A percentile compares a stretch with the other conserved stretches of the same genome.
phyloP scores from a whole-genome alignment of 2,329 filamentous ascomycete species.

The Diaporthe ampelina region DNA sequence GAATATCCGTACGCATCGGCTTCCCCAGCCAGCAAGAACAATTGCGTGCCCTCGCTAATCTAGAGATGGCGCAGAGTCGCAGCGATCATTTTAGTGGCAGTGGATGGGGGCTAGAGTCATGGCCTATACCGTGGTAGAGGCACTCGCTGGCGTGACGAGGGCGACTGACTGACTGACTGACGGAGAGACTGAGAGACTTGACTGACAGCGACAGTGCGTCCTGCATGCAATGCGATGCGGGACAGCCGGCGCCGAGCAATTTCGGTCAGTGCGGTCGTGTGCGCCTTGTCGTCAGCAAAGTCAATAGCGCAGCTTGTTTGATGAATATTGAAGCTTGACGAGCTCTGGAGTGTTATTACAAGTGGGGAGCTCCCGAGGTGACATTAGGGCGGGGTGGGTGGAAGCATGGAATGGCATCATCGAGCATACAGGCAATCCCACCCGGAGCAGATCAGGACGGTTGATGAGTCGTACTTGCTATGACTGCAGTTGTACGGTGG shows the following conservation, averaged over 20 bases:
- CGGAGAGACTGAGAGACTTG: background rate
- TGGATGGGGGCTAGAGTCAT: constrained; percentile 1
- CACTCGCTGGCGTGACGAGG: background rate
- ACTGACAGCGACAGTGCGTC: background rate
- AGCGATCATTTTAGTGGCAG: background rate
- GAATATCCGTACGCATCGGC: constrained; percentile 21
- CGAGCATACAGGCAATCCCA: constrained; percentile 25
- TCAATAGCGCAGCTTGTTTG: constrained; percentile 31
- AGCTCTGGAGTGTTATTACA: constrained; percentile 29
- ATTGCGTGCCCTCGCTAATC: constrained; percentile 27
- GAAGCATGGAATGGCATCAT: constrained; percentile 30
- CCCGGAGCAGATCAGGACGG: background rate
- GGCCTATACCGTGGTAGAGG: background rate
- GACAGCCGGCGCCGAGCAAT: constrained; percentile 33
- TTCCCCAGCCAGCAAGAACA: constrained; percentile 17
- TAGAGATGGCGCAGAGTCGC: background rate
- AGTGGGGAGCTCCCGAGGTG: constrained; percentile 26
- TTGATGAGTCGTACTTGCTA: background rate
- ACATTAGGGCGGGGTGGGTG: constrained; percentile 30
- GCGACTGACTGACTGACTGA: background rate
- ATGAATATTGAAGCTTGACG: constrained; percentile 34
- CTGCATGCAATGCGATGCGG: constrained; percentile 9
- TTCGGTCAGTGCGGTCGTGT: constrained; percentile 29
- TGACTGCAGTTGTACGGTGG: background rate
- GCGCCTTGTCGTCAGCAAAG: constrained; percentile 28